phyloP scores from a whole-genome alignment of 2,329 filamentous ascomycete species.

The Moelleriella libera region DNA sequence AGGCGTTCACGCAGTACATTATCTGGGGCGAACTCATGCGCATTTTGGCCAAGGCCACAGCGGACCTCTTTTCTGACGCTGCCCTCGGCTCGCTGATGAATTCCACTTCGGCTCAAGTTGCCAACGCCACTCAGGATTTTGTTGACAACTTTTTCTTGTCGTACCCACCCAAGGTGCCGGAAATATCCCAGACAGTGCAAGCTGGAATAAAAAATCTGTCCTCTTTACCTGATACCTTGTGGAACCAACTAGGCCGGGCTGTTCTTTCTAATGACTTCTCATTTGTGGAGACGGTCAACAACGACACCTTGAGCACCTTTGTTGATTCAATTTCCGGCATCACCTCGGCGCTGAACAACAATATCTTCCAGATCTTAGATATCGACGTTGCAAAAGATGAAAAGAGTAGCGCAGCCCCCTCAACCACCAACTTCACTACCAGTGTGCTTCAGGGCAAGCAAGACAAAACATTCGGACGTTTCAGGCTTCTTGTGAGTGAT shows the following conservation, averaged over 20 bases:
- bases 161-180: slow-evolving; percentile 13
- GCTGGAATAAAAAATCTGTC: slow-evolving; percentile 14
- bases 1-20: slow-evolving; percentile 45
- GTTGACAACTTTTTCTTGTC: slow-evolving; percentile 10
- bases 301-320: slow-evolving; percentile 2
- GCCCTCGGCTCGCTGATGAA: neutral
- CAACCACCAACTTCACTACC: neutral
- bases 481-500: slow-evolving; percentile 16
- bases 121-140: slow-evolving; percentile 4
- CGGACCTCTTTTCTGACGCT: slow-evolving; percentile 5
- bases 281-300: slow-evolving; percentile 1
- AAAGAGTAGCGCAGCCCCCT: neutral
- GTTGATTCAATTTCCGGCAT: slow-evolving; percentile 4
- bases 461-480: slow-evolving; percentile 7
- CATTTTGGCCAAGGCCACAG: slow-evolving; percentile 9
- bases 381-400: slow-evolving; percentile 12
- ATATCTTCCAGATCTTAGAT: slow-evolving; percentile 15
- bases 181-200: slow-evolving; percentile 8
- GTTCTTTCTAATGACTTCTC: too few relatives aligned
- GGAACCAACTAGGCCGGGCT: slow-evolving; percentile 7
- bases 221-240: slow-evolving; percentile 12
- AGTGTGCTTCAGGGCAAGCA: slow-evolving; percentile 6
- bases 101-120: neutral
- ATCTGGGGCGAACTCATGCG: slow-evolving; percentile 27
- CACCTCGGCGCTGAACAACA: slow-evolving; percentile 12